phyloP scores from a whole-genome alignment of 2,329 filamentous ascomycete species.

The Juglanconis oblonga region DNA sequence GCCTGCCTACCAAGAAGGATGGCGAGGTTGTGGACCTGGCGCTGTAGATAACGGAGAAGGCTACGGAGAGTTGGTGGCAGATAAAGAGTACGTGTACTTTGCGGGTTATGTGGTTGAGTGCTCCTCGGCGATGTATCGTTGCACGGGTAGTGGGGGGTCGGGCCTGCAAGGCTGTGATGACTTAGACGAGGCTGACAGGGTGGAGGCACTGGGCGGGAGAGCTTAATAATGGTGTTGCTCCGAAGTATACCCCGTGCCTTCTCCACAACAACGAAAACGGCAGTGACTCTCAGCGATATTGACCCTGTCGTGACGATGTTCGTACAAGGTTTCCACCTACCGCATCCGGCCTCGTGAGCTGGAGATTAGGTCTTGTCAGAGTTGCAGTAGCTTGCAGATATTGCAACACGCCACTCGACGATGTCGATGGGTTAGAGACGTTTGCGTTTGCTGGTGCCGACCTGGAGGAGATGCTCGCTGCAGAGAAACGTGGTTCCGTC shows the following conservation, averaged over 20 bases:
- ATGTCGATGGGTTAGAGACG: background rate
- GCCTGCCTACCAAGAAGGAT: no score
- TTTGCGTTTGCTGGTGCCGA: background rate
- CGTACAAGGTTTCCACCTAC: background rate
- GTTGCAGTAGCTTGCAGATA: conserved; percentile 1
- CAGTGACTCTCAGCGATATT: background rate
- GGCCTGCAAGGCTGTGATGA: background rate
- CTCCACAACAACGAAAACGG: background rate
- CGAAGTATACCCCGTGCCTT: background rate
- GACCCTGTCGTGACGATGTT: background rate
- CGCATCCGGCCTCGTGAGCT: background rate
- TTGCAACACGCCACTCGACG: background rate
- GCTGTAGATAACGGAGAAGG: no score
- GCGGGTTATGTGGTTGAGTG: no score
- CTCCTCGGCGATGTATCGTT: no score
- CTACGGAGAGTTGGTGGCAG: no score
- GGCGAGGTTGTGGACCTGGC: no score
- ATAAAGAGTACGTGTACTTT: no score
- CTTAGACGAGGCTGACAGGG: background rate
- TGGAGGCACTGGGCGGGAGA: no score
- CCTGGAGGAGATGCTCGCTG: background rate
- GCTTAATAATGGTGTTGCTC: background rate
- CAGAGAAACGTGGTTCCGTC: background rate
- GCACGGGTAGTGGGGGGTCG: background rate
- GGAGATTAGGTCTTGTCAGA: background rate